These are phyloP conservation scores for Backusella liffmaniae DNA, from an alignment of 192 early-diverging fungal species.

Conservation along the genomic window DNA sequence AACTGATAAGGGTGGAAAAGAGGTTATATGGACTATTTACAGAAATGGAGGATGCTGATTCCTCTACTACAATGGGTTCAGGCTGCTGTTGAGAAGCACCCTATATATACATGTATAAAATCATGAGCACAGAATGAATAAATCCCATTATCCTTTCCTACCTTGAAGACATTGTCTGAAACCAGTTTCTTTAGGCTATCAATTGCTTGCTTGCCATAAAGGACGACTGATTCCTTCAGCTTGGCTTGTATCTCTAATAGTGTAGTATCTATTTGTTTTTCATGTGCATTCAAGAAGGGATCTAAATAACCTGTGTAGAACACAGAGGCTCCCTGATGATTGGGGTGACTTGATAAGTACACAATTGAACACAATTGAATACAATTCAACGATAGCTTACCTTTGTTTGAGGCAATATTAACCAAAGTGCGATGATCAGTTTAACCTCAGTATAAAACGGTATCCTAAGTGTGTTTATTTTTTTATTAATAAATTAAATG, in stretches of 20 bases:
- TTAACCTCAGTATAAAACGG: constrained; percentile 37
- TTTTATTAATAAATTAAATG: too few relatives aligned
- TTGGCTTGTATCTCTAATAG: constrained; percentile 25
- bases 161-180: constrained; percentile 24
- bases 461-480: constrained; percentile 2
- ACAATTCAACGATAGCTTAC: neutral
- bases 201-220: constrained; percentile 26
- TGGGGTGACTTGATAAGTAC: neutral
- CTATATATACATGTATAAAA: neutral
- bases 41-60: constrained; percentile 1
- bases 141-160: neutral
- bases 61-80: neutral
- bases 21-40: constrained; percentile 14
- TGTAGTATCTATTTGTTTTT: constrained; percentile 24
- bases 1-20: constrained; percentile 20
- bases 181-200: constrained; percentile 16
- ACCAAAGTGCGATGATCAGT: constrained; percentile 23
- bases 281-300: constrained; percentile 27
- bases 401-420: constrained; percentile 36
- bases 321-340: constrained; percentile 19
- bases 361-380: neutral
- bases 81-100: constrained; percentile 2
- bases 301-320: constrained; percentile 21
- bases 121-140: neutral
- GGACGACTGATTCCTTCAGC: constrained; percentile 2